Percentiles rank a stretch among this genome's conserved stretches.
Conservation (phyloP, 768 basidiomycete species). For the Leucogyrophana mollusca region DNA sequence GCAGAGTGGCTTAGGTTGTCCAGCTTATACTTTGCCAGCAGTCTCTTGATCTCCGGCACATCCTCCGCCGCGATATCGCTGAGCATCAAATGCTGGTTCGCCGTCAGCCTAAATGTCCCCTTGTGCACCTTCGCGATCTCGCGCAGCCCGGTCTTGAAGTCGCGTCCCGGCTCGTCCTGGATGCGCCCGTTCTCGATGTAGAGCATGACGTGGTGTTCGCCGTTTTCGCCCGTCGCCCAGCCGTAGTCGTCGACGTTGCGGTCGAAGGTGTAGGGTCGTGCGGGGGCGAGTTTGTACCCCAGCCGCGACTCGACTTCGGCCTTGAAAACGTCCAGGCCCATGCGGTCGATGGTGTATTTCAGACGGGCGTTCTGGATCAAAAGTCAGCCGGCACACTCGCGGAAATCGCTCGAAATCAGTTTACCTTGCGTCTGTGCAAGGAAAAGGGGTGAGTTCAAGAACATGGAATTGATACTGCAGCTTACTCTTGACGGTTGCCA, state of each 20-base stretch:
- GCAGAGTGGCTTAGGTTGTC: slow-evolving; percentile 82
- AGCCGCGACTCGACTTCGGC: slow-evolving; percentile 87
- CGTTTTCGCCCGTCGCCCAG: slow-evolving; percentile 87
- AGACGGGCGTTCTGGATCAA: slow-evolving; percentile 73
- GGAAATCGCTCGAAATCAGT: background rate
- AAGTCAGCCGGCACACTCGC: slow-evolving; percentile 10
- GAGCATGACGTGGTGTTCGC: slow-evolving; percentile 86
- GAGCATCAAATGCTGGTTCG: slow-evolving; percentile 92
- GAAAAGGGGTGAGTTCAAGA: slow-evolving; percentile 2
- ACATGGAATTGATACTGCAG: slow-evolving; percentile 11
- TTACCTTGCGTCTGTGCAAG: slow-evolving; percentile 52
- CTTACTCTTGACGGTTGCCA: slow-evolving; percentile 92
- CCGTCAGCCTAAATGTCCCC: slow-evolving; percentile 89
- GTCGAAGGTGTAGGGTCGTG: slow-evolving; percentile 78
- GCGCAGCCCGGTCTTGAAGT: slow-evolving; percentile 89
- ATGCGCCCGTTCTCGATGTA: slow-evolving; percentile 98
- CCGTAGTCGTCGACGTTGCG: slow-evolving; percentile 93
- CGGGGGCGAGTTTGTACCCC: slow-evolving; percentile 73
- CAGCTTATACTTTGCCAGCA: slow-evolving; percentile 83
- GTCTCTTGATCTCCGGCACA: slow-evolving; percentile 69
- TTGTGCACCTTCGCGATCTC: slow-evolving; percentile 95
- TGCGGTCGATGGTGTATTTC: slow-evolving; percentile 96
- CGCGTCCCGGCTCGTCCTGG: slow-evolving; percentile 86
- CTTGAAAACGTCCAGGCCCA: slow-evolving; percentile 87
- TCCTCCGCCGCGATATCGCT: slow-evolving; percentile 79